Base-by-base conservation (phyloP, 352 stramenopile genomes). In the Phytopythium delawarense region DNA sequence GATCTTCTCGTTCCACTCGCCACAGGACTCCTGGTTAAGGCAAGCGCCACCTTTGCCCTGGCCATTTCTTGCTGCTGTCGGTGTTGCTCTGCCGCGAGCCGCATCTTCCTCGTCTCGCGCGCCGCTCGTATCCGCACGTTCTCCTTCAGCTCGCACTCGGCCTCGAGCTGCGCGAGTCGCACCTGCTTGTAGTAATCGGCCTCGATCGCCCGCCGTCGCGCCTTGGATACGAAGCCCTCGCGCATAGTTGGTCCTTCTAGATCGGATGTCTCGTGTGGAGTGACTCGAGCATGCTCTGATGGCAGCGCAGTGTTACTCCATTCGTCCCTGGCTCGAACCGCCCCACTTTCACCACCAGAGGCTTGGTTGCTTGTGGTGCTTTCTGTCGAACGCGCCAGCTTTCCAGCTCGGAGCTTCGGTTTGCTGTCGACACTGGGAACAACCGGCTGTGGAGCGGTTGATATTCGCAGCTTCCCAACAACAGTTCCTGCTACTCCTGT, bases 121-220 rank as follows among this genome's bases (percentile, higher is more conserved):
- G 68, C 76, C 18, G 73, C 74, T 62, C 81, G 76, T 59, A 91
- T 86, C 16, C 78, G 74, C 37, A 91, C 55, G 46, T 91, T 91
- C 57, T 91, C 82, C 59, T 91, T 79, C 21, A 91, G 57, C 54
- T 91, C 82, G 49, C 82, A 91, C 61, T 91, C 78, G 2, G 77
- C 78, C 55, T 91, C 78, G 1, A 91, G 66, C 55, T 91, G 70
- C 25, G 78, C 82, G 8, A 91, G 66, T 7, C 79, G 81, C 49
- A 88, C 59, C 56, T 91, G 79, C 51, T 88, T 89, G 50, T 78
- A 80, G 48, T 88, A 87, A 45, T 88, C 79, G 7, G 76, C 70
- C 63, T 91, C 79, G 5, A 86, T 65, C 9, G 81, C 81, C 32
- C 70, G 63, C 13, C 72, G 70, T 15, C 78, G 65, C 7, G 78